phyloP scores from a whole-genome alignment of 768 basidiomycete species.

The Atractiella rhizophila region DNA sequence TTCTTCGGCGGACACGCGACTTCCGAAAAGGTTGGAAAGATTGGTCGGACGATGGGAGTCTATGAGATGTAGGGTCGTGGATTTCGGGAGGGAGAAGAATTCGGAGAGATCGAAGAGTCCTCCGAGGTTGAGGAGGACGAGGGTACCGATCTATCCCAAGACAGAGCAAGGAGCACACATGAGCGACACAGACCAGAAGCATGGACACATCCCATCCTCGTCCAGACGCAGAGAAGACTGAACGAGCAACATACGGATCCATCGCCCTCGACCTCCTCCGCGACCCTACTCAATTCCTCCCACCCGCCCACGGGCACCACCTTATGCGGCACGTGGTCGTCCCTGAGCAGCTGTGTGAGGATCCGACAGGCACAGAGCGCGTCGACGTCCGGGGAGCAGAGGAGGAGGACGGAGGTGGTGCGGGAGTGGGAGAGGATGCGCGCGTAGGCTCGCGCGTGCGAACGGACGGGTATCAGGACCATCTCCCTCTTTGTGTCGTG shows the following conservation, averaged over 20 bases:
- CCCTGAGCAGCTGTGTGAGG: conserved; percentile 63
- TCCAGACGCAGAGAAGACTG: neutral
- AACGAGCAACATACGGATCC: neutral
- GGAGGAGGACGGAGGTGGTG: conserved; percentile 55
- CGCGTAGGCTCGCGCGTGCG: conserved; percentile 45
- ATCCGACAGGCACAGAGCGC: conserved; percentile 74
- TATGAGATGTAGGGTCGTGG: conserved; percentile 64
- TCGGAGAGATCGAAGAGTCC: conserved; percentile 59
- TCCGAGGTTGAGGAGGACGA: conserved; percentile 81
- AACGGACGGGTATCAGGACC: too few species aligned
- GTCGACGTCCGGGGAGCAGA: conserved; percentile 76
- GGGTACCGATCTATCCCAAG: too few species aligned
- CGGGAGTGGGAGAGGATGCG: conserved; percentile 29
- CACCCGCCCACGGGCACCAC: conserved; percentile 72
- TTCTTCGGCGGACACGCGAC: conserved; percentile 23
- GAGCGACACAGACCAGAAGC: neutral
- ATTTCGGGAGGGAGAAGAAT: conserved; percentile 20
- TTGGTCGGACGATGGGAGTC: conserved; percentile 81
- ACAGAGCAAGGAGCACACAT: conserved; percentile 31
- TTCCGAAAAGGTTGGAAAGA: conserved; percentile 57
- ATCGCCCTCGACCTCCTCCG: conserved; percentile 35
- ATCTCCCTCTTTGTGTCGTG: too few species aligned
- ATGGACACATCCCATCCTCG: neutral
- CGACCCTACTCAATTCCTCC: conserved; percentile 40
- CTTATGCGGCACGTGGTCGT: conserved; percentile 78